These are phyloP conservation scores for Ascosphaera aggregata DNA, from an alignment of 2,329 filamentous ascomycete species.

Conservation along the genomic window DNA sequence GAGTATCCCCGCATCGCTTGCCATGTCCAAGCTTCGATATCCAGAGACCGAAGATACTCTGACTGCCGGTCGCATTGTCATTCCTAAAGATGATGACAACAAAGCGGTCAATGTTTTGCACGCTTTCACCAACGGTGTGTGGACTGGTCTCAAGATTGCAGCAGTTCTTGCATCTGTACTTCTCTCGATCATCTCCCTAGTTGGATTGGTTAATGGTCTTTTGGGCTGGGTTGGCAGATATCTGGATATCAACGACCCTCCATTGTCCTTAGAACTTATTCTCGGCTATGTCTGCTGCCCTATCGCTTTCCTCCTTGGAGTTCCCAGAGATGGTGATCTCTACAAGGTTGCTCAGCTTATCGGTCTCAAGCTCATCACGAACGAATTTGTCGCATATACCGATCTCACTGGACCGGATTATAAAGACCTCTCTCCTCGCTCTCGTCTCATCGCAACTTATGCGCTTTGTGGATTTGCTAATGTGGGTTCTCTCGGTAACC, in stretches of 20 bases:
- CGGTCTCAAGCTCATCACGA: slow-evolving; percentile 65
- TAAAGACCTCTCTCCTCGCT: slow-evolving; percentile 39
- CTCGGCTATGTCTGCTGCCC: slow-evolving; percentile 59
- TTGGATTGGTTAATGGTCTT: slow-evolving; percentile 51
- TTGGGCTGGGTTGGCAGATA: slow-evolving; percentile 70
- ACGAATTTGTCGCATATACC: slow-evolving; percentile 57
- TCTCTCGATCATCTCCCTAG: slow-evolving; percentile 61
- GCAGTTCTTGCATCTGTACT: slow-evolving; percentile 60
- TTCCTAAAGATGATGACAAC: slow-evolving; percentile 52
- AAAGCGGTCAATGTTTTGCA: slow-evolving; percentile 56
- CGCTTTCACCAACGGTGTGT: slow-evolving; percentile 64
- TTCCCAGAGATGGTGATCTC: slow-evolving; percentile 40
- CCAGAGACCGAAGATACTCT: slow-evolving; percentile 73
- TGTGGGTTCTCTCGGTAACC: slow-evolving; percentile 66
- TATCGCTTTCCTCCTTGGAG: slow-evolving; percentile 58
- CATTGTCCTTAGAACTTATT: slow-evolving; percentile 52
- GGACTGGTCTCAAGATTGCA: slow-evolving; percentile 68
- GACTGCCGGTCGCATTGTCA: slow-evolving; percentile 56
- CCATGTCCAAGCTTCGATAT: slow-evolving; percentile 72
- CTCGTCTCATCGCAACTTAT: slow-evolving; percentile 63
- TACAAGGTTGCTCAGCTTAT: slow-evolving; percentile 57
- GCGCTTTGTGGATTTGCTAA: slow-evolving; percentile 66
- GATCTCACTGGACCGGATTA: slow-evolving; percentile 31
- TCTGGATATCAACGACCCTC: slow-evolving; percentile 44
- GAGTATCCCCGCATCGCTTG: slow-evolving; percentile 79